phyloP scores from a whole-genome alignment of 805 yeast species.

The Myxozyma mucilagina region DNA sequence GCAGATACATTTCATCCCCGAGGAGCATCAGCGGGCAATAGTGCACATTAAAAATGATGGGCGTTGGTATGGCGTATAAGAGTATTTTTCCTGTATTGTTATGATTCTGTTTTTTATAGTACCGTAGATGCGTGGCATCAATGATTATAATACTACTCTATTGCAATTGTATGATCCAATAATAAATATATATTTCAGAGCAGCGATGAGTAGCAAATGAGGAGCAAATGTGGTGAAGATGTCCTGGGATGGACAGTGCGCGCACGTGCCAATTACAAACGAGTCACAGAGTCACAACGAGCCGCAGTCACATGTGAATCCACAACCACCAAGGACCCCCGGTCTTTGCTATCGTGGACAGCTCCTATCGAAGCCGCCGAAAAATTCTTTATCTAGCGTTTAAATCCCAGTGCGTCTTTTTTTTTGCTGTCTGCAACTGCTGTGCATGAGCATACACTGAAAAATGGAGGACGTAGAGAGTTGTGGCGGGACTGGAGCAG shows the following conservation, averaged over 20 bases:
- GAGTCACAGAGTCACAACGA: too few species aligned
- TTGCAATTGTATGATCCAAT: too few species aligned
- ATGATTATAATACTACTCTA: too few species aligned
- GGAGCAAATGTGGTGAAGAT: too few species aligned
- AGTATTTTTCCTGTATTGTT: not conserved
- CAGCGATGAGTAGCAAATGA: too few species aligned
- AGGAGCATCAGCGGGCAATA: not conserved
- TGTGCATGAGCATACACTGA: not conserved
- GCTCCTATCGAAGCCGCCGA: too few species aligned
- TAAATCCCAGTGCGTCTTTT: not conserved
- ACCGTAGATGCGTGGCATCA: too few species aligned
- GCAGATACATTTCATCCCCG: not conserved
- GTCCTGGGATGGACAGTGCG: too few species aligned
- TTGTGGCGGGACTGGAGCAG: constrained; percentile 3
- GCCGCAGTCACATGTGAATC: not conserved
- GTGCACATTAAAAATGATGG: not conserved
- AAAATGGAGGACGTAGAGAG: not conserved
- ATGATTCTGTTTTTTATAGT: not conserved
- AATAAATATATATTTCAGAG: too few species aligned
- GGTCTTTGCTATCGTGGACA: too few species aligned
- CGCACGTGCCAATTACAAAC: not conserved
- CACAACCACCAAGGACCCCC: not conserved
- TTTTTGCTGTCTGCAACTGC: not conserved
- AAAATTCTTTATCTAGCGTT: too few species aligned
- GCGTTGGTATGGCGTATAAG: not conserved